These are phyloP conservation scores for Xylariales sp. DNA, from an alignment of 2,329 filamentous ascomycete species.

Conservation along the genomic window DNA sequence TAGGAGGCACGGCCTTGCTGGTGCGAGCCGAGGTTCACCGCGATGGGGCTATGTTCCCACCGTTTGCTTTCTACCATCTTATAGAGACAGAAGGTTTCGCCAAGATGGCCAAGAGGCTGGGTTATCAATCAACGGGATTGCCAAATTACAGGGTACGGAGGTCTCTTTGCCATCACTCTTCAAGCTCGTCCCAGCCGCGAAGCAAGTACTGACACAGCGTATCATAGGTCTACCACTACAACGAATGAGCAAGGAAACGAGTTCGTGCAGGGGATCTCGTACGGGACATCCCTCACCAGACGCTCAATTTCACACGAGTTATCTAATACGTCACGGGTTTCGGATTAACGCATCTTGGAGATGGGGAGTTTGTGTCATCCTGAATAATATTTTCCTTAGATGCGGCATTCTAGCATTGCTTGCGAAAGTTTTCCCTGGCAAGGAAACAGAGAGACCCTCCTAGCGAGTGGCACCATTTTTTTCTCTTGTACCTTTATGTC, in stretches of 20 bases:
- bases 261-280: too few relatives aligned
- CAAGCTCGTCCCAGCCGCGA: not conserved
- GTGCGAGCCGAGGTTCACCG: conserved; percentile 97
- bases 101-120: conserved; percentile 88
- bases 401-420: conserved; percentile 1
- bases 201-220: not conserved
- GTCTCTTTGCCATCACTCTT: too few relatives aligned
- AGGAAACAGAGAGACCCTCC: too few relatives aligned
- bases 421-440: too few relatives aligned
- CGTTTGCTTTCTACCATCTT: conserved; percentile 93
- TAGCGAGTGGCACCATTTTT: too few relatives aligned
- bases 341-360: conserved; percentile 7
- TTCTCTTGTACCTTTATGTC: too few relatives aligned
- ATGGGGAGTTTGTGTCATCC: conserved; percentile 1
- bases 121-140: conserved; percentile 81
- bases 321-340: conserved; percentile 1
- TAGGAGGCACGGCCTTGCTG: conserved; percentile 86
- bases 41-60: conserved; percentile 97
- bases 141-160: conserved; percentile 94
- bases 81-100: conserved; percentile 98
- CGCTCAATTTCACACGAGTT: not conserved
- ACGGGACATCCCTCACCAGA: too few relatives aligned
- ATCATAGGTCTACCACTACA: conserved; percentile 78
- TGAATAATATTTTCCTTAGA: too few relatives aligned
- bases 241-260: conserved; percentile 55